Base-by-base conservation (phyloP, 306 rosid genomes). In the Gleditsia sinensis region DNA sequence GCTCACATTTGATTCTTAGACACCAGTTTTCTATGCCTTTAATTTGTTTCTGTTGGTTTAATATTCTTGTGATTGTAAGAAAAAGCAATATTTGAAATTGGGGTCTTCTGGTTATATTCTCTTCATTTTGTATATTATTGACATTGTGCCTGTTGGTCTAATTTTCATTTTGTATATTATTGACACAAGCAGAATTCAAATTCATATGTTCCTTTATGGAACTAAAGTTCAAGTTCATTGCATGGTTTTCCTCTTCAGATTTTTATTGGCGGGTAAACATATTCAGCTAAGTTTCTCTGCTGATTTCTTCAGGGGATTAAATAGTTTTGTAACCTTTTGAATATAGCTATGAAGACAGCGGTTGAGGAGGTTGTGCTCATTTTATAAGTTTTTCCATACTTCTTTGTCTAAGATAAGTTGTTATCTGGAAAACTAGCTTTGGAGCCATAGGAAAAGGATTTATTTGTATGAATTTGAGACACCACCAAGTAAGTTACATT, bases 141-240 rank as follows among this genome's bases (percentile, higher is more conserved):
- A 49, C 45, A 12, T 27, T 43, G 27, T 34, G 64, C 13, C 56
- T 74, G 40, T 78, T 43, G 65, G n/a, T n/a, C n/a, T n/a, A n/a
- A n/a, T n/a, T n/a, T 62, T 64, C 46, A 60, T 30, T 30, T 27
- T 54, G 40, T 43, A 13, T 49, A 23, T 61, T 20, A 19, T 49
- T 75, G 45, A 49, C 45, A 12, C 23, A 36, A 21, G 73, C 75
- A 82, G 83, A 30, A 32, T 71, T 67, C 70, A 51, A 54, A 37
- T 61, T 42, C 64, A 37, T 74, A 21, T 57, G 62, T 62, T 68
- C 75, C 30, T 40, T 78, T 36, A 23, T 66, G 83, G 74, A 83
- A 72, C 61, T 36, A 49, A 50, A 58, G 68, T 64, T 59, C 63
- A 56, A 56, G 55, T 49, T 75, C 69, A 28, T 59, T 76, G 74